Evolutionary conservation across 768 basidiomycete species (phyloP).

Genomic region (Podaxis rugospora): DNA sequence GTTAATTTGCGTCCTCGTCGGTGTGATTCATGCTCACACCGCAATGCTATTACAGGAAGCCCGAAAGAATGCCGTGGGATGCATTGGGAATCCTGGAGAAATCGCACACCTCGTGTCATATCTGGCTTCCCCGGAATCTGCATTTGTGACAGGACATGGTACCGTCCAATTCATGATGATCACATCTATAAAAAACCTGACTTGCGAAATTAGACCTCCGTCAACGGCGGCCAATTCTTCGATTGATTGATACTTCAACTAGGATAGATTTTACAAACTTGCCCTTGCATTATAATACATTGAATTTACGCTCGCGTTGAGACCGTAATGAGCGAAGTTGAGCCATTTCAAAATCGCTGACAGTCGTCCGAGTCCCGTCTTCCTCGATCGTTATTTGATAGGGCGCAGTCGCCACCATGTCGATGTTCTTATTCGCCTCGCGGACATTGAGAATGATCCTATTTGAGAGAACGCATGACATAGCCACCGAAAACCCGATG

Average conservation of each 20-base stretch:
- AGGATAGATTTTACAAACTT: neutral
- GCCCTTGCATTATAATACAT: neutral
- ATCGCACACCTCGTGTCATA: constrained; percentile 18
- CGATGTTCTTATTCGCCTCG: constrained; percentile 27
- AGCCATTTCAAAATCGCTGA: constrained; percentile 23
- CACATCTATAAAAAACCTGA: neutral
- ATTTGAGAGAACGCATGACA: constrained; percentile 56
- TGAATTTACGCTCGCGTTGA: constrained; percentile 3
- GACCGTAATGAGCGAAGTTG: constrained; percentile 20
- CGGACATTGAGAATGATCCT: constrained; percentile 55
- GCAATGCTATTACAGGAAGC: neutral
- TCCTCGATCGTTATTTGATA: constrained; percentile 9
- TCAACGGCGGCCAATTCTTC: constrained; percentile 8
- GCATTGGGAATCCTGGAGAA: constrained; percentile 9
- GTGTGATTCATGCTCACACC: neutral
- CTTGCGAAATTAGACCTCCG: neutral
- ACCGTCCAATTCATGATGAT: neutral
- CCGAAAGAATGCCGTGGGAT: neutral
- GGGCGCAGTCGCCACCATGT: constrained; percentile 1
- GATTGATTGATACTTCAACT: neutral
- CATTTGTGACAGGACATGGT: constrained; percentile 17
- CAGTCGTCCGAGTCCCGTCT: constrained; percentile 11
- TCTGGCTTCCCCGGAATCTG: constrained; percentile 15
- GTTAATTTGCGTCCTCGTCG: neutral
- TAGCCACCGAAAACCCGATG: constrained; percentile 52